Evolutionary conservation across 768 basidiomycete species (phyloP), one percentile per base, ranked within the genome.

Genomic region (Amyloporia xantha): DNA sequence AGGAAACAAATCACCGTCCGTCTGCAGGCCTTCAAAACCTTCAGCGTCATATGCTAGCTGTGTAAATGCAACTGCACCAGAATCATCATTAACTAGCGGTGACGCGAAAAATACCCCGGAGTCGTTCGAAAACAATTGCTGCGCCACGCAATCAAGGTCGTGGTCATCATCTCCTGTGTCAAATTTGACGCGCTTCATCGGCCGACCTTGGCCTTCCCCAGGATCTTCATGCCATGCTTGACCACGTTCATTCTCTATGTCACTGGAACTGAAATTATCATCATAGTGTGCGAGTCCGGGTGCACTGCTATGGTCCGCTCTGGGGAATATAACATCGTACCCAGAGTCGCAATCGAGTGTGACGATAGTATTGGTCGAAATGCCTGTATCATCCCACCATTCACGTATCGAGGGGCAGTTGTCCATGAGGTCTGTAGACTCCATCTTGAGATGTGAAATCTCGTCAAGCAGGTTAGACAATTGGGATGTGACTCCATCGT

Each of bases 241-340:
- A 12, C 13, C 9, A 23, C 10, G 26, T 5, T 48, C 48, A 30
- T 51, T 40, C 24, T 47, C 47, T 19, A 45, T 37, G 43, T 49
- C 52, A 26, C 47, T 46, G 9, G 41, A 42, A 4, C 23, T 28
- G 25, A 36, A 17, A 20, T 48, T 51, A 2, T 54, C 49, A 9
- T 53, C 54, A 20, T 6, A 10, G 3, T 44, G 6, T 5, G 48
- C 3, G 27, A 56, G 50, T 36, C 54, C 62, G 25, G 51, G 57
- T 38, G 56, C 51, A 55, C 61, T 58, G 50, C 54, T 50, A 4
- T 75, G 64, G 51, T 79, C 76, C 20, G 61, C 62, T 35, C 71
- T 65, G 17, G 72, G 74, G 46, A 76, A 54, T 26, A 77, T 58
- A 10, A 77, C 65, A 15, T 66, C 66, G 23, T 60, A 66, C 5